Evolutionary conservation across 257 asterid species (phyloP).

Genomic region (Lavandula angustifolia): DNA sequence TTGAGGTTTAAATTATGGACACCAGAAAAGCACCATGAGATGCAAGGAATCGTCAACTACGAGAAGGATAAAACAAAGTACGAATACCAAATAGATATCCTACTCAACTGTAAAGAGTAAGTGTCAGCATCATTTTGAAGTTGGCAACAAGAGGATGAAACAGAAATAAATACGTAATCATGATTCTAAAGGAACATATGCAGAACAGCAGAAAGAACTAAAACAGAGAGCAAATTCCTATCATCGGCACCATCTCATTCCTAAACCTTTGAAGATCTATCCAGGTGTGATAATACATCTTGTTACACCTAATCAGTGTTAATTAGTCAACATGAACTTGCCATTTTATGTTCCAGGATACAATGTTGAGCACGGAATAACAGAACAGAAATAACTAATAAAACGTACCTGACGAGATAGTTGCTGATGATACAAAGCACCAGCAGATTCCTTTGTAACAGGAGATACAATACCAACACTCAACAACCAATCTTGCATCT

Average conservation of each 20-base stretch:
- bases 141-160: constrained; percentile 1
- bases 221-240: too few species aligned
- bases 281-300: too few species aligned
- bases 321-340: neutral
- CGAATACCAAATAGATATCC: neutral
- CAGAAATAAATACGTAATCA: neutral
- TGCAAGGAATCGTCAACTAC: neutral
- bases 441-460: constrained; percentile 96
- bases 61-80: neutral
- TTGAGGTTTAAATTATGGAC: neutral
- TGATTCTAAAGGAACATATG: neutral
- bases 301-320: too few species aligned
- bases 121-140: constrained; percentile 2
- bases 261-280: too few species aligned
- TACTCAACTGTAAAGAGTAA: neutral
- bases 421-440: constrained; percentile 98
- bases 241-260: too few species aligned
- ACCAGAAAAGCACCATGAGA: neutral
- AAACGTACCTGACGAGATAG: constrained; percentile 83
- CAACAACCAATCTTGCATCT: constrained; percentile 94
- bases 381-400: constrained; percentile 11
- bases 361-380: neutral
- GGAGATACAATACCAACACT: constrained; percentile 97
- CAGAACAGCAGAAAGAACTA: too few species aligned
- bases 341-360: constrained; percentile 17